Evolutionary conservation across 1,284 basidiomycete genomes (phyloP), one percentile per base, ranked within the genome.

Genomic region (Boletus sp.): DNA sequence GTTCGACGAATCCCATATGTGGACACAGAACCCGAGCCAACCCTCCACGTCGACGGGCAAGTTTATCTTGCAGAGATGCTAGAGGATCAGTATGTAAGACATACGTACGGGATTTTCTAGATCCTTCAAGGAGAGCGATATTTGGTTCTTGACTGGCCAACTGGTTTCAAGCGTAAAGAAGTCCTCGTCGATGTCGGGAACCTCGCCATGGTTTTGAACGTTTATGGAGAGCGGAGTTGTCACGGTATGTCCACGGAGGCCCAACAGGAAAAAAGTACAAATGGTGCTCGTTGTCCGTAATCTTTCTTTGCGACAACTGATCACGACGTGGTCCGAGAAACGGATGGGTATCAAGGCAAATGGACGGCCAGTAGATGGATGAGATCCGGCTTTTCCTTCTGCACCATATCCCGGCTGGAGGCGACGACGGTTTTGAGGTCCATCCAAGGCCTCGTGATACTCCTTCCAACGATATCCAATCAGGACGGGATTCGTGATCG

Each of bases 11-110:
- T 80, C 77, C 78, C 78, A 80, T 0, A 74, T 73, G 35, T 77
- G 73, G n/a, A 76, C 77, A 51, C 75, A 77, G 62, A 80, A 75
- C 52, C 79, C 77, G 30, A 78, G 68, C 77, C 77, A 80, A 6
- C 78, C 77, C 55, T 81, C 76, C 3, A 77, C 76, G 38, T 78
- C 75, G 39, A 79, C 73, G 2, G 77, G 77, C 1, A 80, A 53
- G 12, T 73, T 69, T 44, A 76, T 72, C 52, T 69, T 72, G 78
- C 78, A 80, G 10, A 80, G 66, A 41, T 77, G 61, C 38, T 8
- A 9, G 25, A 26, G 25, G 9, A 26, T 26, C 6, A 26, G 5
- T 9, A 26, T 9, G 9, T 26, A n/a, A n/a, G n/a, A n/a, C n/a
- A n/a, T n/a, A n/a, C n/a, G n/a, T n/a, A n/a, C n/a, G n/a, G 47